Evolutionary conservation across 148 eudicot genomes (phyloP).

Genomic region (Rhododendron molle): DNA sequence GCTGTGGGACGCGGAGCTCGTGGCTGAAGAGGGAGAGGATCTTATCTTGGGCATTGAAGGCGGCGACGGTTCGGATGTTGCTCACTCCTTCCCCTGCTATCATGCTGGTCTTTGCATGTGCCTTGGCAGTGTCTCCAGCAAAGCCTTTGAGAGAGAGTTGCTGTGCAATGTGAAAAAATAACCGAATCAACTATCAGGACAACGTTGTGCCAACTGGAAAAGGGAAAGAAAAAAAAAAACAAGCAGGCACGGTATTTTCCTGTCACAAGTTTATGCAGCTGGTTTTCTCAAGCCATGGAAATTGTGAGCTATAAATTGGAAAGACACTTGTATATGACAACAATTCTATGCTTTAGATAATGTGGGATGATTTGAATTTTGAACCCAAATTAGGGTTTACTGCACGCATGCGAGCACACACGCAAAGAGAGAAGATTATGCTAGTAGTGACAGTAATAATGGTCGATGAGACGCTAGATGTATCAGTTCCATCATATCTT

Average conservation of each 20-base stretch:
- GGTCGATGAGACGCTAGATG: not conserved
- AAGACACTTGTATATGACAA: not conserved
- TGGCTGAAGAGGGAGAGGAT: slow-evolving; percentile 68
- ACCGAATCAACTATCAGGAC: slow-evolving; percentile 7
- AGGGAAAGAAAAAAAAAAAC: not conserved
- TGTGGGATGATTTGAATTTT: not conserved
- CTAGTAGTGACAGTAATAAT: not conserved
- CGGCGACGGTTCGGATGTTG: slow-evolving; percentile 95
- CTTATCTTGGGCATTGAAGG: slow-evolving; percentile 94
- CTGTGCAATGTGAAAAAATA: slow-evolving; percentile 35
- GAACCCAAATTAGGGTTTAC: not conserved
- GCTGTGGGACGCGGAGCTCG: slow-evolving; percentile 73
- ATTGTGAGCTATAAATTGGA: not conserved
- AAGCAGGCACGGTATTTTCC: not conserved
- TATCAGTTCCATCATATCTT: not conserved
- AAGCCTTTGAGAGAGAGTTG: slow-evolving; percentile 98
- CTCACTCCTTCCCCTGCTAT: slow-evolving; percentile 98
- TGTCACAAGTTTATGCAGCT: not conserved
- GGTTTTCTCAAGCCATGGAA: not conserved
- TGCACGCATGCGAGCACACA: not conserved
- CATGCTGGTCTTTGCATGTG: slow-evolving; percentile 99
- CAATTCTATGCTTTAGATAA: not conserved
- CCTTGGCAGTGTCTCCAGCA: slow-evolving; percentile 99
- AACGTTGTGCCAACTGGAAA: not conserved
- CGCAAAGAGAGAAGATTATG: not conserved